Conservation (phyloP, 352 stramenopile species). For the Bremia lactucae region DNA sequence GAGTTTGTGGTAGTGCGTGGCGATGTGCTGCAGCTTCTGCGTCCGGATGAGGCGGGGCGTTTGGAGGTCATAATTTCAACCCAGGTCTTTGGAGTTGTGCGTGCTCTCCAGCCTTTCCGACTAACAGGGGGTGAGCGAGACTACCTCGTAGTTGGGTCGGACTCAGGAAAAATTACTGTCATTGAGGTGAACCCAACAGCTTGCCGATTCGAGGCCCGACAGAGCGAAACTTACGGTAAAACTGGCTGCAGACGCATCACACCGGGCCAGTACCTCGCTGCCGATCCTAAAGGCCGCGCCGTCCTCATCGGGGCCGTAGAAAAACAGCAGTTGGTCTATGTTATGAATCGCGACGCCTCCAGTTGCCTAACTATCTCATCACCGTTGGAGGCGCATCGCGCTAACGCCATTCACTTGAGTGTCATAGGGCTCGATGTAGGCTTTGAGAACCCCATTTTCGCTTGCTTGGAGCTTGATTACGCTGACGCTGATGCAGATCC, state of each 20-base stretch:
- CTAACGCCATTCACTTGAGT: conserved; percentile 90
- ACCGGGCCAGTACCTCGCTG: conserved; percentile 95
- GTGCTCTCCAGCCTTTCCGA: conserved; percentile 86
- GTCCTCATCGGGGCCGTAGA: conserved; percentile 94
- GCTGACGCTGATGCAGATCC: conserved; percentile 78
- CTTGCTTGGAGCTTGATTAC: conserved; percentile 94
- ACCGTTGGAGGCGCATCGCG: conserved; percentile 97
- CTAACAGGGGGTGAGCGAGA: conserved; percentile 86
- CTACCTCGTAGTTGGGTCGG: conserved; percentile 92
- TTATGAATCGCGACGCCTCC: conserved; percentile 94
- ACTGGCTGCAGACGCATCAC: conserved; percentile 93
- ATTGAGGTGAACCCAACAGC: conserved; percentile 86
- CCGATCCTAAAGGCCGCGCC: conserved; percentile 94
- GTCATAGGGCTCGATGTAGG: conserved; percentile 95
- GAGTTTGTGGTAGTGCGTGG: conserved; percentile 92
- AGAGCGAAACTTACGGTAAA: conserved; percentile 95
- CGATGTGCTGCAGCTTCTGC: conserved; percentile 91
- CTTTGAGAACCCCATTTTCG: conserved; percentile 99
- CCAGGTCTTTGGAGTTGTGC: conserved; percentile 87
- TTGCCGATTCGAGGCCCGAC: conserved; percentile 74
- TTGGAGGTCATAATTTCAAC: conserved; percentile 76
- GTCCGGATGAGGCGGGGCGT: conserved; percentile 54
- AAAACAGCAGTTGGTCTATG: conserved; percentile 99
- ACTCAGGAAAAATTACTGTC: conserved; percentile 93
- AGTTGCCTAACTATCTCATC: conserved; percentile 94